Percentiles rank a stretch among this genome's conserved stretches.
These are phyloP conservation scores for Solanum hybrid DNA, from an alignment of 305 asterid genomes.

Conservation along the genomic window DNA sequence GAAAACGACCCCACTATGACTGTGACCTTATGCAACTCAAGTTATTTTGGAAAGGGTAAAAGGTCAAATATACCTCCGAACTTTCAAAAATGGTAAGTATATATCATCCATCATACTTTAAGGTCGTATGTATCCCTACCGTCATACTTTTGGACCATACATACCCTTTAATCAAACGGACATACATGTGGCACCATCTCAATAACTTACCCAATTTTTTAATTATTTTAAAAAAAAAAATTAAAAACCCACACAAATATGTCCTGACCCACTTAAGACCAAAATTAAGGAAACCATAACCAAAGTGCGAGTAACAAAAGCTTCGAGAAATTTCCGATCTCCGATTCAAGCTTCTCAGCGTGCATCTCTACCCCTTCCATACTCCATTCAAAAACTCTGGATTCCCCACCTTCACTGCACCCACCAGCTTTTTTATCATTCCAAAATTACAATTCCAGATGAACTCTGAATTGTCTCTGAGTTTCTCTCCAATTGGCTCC, in stretches of 20 bases:
- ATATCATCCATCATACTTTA: neutral
- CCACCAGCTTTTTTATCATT: neutral
- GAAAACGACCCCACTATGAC: neutral
- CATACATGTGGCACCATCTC: neutral
- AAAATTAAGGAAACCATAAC: neutral
- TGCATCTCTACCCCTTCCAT: neutral
- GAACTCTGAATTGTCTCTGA: constrained; percentile 70
- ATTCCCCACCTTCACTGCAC: neutral
- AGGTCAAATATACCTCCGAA: neutral
- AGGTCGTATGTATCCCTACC: neutral
- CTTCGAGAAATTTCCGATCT: neutral
- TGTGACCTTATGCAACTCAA: neutral
- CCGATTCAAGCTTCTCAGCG: neutral
- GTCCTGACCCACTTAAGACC: neutral
- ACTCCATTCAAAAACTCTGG: neutral
- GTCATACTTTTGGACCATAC: neutral
- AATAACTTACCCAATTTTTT: neutral
- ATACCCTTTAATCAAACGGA: neutral
- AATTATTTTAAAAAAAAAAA: no score
- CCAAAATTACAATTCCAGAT: constrained; percentile 26
- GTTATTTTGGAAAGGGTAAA: neutral
- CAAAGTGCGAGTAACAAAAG: neutral
- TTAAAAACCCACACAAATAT: neutral
- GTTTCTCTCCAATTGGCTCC: constrained; percentile 77
- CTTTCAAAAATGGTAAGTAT: neutral